Evolutionary conservation across 176 grass and related monocot species (phyloP), one percentile per base, ranked within the genome.

Genomic region (Olyra latifolia): DNA sequence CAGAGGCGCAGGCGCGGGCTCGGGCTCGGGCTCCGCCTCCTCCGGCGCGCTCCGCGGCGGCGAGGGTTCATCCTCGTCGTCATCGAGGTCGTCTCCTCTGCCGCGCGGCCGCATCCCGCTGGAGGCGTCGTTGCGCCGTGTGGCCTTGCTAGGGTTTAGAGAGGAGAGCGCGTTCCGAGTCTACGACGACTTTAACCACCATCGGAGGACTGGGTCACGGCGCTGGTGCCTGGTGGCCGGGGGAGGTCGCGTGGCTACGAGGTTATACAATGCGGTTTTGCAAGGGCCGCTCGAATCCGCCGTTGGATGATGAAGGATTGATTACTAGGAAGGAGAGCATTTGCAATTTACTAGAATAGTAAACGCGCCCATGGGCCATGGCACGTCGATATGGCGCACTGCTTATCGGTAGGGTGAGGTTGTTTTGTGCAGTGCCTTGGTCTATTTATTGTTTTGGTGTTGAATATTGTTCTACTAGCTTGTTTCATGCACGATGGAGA

Each of bases 61-160:
- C 15, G 87, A 75, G 69, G 56, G 43, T 35, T 84, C 81, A 43
- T 80, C 78, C 44, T 84, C 75, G 10, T 88, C 88, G 10, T 82
- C 67, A 7, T 83, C 88, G 28, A 20, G 19, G 71, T 89, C 82
- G 83, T 80, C 75, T 3, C 85, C 88, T 20, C 84, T 76, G 39
- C 76, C 63, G 22, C 88, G 88, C 20, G 88, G 88, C 69, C 88
- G 71, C 88, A 91, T 91, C 88, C 20, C 45, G 66, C 22, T 11
- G 22, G 48, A 44, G 2, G 41, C 38, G 64, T 14, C 0, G 83
- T 30, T 23, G 73, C 57, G 84, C 28, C 49, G 73, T 29, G 62
- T 75, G 12, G 40, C 41, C 28, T 43, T 12, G 28, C 71, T 82
- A 89, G 87, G 87, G 77, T 89, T 89, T 22, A 72, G 32, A 29